Conservation (phyloP, 176 grass and related monocot species). For the Themeda triandra region DNA sequence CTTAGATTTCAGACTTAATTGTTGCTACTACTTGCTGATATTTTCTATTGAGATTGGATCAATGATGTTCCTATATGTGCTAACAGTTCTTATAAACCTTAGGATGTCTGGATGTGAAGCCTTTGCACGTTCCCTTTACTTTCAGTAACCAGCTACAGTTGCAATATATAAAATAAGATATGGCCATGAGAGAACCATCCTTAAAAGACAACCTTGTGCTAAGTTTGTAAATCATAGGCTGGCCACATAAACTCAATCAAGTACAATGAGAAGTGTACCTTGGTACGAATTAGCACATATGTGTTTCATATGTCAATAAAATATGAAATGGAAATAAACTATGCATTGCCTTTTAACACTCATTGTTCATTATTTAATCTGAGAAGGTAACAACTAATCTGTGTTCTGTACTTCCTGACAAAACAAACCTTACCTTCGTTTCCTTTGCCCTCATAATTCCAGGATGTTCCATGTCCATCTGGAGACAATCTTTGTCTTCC, state of each 20-base stretch:
- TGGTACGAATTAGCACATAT: neutral
- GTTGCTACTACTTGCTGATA: neutral
- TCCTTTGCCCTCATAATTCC: conserved; percentile 20
- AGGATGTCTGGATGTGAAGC: neutral
- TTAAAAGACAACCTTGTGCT: neutral
- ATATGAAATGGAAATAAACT: conserved; percentile 24
- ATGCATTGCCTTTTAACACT: neutral
- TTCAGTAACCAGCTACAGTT: conserved; percentile 1
- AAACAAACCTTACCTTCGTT: conserved; percentile 32
- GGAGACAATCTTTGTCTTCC: conserved; percentile 30
- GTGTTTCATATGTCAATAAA: conserved; percentile 6
- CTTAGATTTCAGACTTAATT: neutral
- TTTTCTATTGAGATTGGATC: conserved; percentile 6
- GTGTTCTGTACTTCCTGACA: conserved; percentile 12
- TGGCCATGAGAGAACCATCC: conserved; percentile 3
- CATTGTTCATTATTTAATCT: conserved; percentile 9
- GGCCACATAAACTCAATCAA: conserved; percentile 34
- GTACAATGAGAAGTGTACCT: conserved; percentile 18
- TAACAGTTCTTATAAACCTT: conserved; percentile 9
- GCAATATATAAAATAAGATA: conserved; percentile 16
- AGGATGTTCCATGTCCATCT: conserved; percentile 22
- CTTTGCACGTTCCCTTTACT: neutral
- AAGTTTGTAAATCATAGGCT: conserved; percentile 26
- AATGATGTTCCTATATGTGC: neutral
- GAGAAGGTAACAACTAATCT: conserved; percentile 21